phyloP scores from a whole-genome alignment of 2,329 filamentous ascomycete species.

The Fusarium scirpi region DNA sequence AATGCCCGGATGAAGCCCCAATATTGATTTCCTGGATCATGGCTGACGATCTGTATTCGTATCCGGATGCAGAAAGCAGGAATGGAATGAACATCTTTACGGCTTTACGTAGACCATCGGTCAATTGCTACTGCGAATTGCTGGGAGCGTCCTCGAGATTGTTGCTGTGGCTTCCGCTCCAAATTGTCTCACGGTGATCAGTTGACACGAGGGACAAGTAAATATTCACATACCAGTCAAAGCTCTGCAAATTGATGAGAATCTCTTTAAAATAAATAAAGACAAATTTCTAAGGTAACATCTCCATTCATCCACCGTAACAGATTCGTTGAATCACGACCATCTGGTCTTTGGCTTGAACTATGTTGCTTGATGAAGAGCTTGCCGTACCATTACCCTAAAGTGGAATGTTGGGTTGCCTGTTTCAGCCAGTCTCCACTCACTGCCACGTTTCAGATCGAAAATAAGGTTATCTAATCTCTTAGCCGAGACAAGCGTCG shows the following conservation, averaged over 20 bases:
- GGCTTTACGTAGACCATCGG: fast-evolving
- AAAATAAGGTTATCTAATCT: background rate
- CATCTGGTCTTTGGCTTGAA: background rate
- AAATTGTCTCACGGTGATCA: too few relatives aligned
- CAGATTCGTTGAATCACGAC: too few relatives aligned
- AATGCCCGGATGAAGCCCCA: background rate
- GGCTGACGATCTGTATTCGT: background rate
- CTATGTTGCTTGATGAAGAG: fast-evolving
- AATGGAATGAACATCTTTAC: background rate
- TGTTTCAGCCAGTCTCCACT: background rate
- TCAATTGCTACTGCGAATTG: fast-evolving
- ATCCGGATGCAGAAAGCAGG: background rate
- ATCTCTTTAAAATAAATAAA: too few relatives aligned
- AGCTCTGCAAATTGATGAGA: too few relatives aligned
- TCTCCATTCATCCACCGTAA: too few relatives aligned
- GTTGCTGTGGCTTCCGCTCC: too few relatives aligned
- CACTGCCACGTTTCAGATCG: background rate
- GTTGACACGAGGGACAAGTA: too few relatives aligned
- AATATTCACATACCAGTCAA: too few relatives aligned
- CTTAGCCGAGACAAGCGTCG: background rate
- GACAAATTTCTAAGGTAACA: too few relatives aligned
- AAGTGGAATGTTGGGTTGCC: background rate
- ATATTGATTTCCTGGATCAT: too few relatives aligned
- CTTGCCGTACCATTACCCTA: background rate
- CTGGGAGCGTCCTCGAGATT: too few relatives aligned